Conservation (phyloP, 768 basidiomycete species). For the Suillus fuscotomentosus region DNA sequence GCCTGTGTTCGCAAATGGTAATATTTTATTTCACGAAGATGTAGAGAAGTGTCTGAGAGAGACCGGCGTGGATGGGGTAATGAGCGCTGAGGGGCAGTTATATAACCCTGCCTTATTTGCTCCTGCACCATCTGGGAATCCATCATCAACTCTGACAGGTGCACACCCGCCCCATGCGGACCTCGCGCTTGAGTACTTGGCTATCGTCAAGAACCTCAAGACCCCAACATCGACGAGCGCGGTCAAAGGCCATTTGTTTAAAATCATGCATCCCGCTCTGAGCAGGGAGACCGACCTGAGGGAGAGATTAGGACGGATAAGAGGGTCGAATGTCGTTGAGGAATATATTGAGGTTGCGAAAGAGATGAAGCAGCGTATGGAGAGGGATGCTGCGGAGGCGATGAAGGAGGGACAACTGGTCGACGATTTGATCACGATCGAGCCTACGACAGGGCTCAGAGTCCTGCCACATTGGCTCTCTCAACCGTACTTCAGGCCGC, state of each 20-base stretch:
- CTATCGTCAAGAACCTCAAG: constrained; percentile 60
- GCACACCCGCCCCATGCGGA: constrained; percentile 57
- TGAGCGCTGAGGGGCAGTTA: constrained; percentile 93
- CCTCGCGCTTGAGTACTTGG: constrained; percentile 85
- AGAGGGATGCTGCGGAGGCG: constrained; percentile 45
- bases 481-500: not conserved
- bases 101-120: constrained; percentile 88
- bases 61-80: constrained; percentile 90
- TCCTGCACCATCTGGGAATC: constrained; percentile 30
- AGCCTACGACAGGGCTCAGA: constrained; percentile 17
- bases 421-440: constrained; percentile 39
- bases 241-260: constrained; percentile 92
- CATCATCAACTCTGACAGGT: constrained; percentile 27
- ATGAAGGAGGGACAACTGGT: constrained; percentile 24
- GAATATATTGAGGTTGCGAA: constrained; percentile 51
- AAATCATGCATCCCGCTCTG: constrained; percentile 81
- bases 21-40: constrained; percentile 86
- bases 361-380: constrained; percentile 61
- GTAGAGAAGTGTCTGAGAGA: constrained; percentile 72
- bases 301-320: constrained; percentile 60
- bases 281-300: constrained; percentile 66
- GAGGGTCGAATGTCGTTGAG: constrained; percentile 21
- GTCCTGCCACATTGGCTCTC: no score
- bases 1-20: constrained; percentile 97
- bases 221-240: constrained; percentile 73